phyloP scores from a whole-genome alignment of 768 basidiomycete genomes.

The Suillus subalutaceus region DNA sequence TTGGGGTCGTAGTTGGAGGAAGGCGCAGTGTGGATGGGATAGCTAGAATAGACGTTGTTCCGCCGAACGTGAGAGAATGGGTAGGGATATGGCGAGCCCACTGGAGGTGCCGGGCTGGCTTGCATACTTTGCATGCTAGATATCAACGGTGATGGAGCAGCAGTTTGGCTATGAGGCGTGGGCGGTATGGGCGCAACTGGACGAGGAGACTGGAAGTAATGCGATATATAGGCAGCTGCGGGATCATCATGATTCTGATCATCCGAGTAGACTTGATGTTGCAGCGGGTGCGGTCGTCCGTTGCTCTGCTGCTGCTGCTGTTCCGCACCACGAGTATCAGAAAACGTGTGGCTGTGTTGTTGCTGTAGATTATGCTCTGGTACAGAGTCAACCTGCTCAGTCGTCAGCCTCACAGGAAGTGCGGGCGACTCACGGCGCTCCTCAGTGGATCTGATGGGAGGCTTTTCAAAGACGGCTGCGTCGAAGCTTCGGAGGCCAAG shows the following conservation, averaged over 20 bases:
- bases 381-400: slow-evolving; percentile 20
- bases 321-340: slow-evolving; percentile 24
- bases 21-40: slow-evolving; percentile 45
- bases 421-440: slow-evolving; percentile 32
- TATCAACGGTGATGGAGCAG: slow-evolving; percentile 69
- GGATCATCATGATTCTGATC: slow-evolving; percentile 69
- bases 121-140: slow-evolving; percentile 54
- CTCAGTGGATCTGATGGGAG: slow-evolving; percentile 28
- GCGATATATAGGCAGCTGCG: slow-evolving; percentile 58
- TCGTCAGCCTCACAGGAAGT: slow-evolving; percentile 13
- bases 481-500: slow-evolving; percentile 64
- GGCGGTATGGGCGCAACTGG: slow-evolving; percentile 81
- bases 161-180: slow-evolving; percentile 75
- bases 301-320: slow-evolving; percentile 25
- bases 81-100: slow-evolving; percentile 79
- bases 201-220: slow-evolving; percentile 60
- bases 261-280: slow-evolving; percentile 50
- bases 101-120: slow-evolving; percentile 56
- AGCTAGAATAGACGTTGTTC: slow-evolving; percentile 41
- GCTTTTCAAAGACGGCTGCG: slow-evolving; percentile 53
- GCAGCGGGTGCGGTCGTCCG: slow-evolving; percentile 41
- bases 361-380: slow-evolving; percentile 23
- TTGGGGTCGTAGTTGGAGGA: slow-evolving; percentile 43
- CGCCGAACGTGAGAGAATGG: slow-evolving; percentile 76
- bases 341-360: slow-evolving; percentile 24